Conservation (phyloP, 176 grass and related monocot species). For the Secale cereale region DNA sequence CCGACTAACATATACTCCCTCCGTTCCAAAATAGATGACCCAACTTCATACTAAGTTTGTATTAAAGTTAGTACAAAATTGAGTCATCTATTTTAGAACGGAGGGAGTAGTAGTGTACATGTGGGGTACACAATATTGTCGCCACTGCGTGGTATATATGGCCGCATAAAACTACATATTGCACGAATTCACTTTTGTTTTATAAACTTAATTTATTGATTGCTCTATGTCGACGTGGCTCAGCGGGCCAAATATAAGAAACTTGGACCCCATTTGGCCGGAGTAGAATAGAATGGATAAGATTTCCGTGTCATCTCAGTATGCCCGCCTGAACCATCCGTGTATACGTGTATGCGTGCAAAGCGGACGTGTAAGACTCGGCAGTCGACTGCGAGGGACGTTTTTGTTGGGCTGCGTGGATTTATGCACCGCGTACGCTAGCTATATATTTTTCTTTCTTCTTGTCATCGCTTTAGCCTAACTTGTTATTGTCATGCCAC, state of each 20-base stretch:
- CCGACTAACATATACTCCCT: not conserved
- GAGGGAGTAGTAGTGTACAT: too few relatives aligned
- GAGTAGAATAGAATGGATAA: constrained; percentile 28
- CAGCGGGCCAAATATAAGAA: not conserved
- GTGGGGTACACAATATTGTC: not conserved
- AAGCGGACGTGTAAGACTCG: not conserved
- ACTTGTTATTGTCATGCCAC: constrained; percentile 15
- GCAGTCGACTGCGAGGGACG: not conserved
- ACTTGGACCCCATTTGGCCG: not conserved
- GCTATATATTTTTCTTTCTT: not conserved
- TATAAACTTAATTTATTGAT: not conserved
- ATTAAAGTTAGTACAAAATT: too few relatives aligned
- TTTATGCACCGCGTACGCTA: not conserved
- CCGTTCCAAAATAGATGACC: too few relatives aligned
- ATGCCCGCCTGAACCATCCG: not conserved
- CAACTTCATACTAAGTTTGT: too few relatives aligned
- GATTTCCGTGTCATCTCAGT: constrained; percentile 27
- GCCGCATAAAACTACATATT: not conserved
- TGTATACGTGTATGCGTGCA: not conserved
- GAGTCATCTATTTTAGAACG: too few relatives aligned
- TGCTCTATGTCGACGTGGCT: not conserved
- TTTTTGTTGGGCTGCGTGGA: constrained; percentile 8
- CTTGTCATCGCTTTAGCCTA: not conserved
- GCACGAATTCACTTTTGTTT: not conserved
- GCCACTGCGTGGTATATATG: not conserved